Base-by-base conservation (phyloP, 2,329 filamentous ascomycete species). In the Pezicula rhizophila region DNA sequence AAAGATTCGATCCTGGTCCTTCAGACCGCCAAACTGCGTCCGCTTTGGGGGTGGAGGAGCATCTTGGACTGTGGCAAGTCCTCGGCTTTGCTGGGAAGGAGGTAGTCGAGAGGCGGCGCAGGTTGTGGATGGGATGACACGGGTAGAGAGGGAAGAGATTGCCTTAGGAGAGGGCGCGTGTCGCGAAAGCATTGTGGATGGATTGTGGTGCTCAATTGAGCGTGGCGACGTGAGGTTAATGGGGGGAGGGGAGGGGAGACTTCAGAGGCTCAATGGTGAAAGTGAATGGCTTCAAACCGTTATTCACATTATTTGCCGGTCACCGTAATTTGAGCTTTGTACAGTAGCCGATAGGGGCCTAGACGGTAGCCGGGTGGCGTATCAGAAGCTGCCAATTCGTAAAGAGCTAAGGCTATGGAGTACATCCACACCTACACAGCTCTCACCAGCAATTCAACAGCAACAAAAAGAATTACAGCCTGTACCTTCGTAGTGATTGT, bases 1-100 rank as follows among this genome's bases (percentile, higher is more conserved):
- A 75, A 99, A 99, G 72, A 99, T 99, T 64, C 93, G 85, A 74
- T 99, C 93, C 75, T 97, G 90, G 69, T 99, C 93, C 73, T 83
- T 87, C 61, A 99, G 79, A 50, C 89, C 90, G 63, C 93, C 90
- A 70, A 95, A 87, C 58, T 80, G 78, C 60, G 80, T 82, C 64
- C 75, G 72, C 69, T 86, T 84, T 45, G 78, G 77, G 68, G 64
- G 78, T 67, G 84, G 77, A 55, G 79, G 72, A 62, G 76, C 77
- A 70, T 91, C 87, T 68, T 88, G 84, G 60, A 90, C 86, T 53
- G 87, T 89, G 64, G 88, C 88, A 72, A 96, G 86, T 60, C 79
- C 78, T 68, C 92, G 84, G 64, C 70, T 71, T 67, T 82, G 79
- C 60, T 75, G 72, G 68, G 67, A 62, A 42, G 60, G 49, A 49